Evolutionary conservation across 306 rosid genomes (phyloP), one percentile per base, ranked within the genome.

Genomic region (Erythrophleum fordii): DNA sequence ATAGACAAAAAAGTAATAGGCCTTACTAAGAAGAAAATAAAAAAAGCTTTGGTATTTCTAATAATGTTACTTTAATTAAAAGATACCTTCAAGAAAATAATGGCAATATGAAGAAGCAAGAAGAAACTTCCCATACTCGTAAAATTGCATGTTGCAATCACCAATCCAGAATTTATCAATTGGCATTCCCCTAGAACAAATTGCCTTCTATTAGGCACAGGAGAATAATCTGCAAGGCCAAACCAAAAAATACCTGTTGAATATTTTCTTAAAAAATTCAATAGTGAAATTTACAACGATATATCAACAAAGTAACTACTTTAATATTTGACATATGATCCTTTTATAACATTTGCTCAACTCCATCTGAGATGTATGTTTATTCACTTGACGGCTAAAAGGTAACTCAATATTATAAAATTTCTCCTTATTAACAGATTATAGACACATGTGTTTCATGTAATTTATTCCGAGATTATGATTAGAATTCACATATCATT

Each of bases 191-290:
- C 79, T 44, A 66, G 78, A 56, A 74, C 78, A n/a, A 85, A 74
- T 64, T 73, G 81, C 81, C 91, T 49, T 26, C 62, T 66, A 69
- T 68, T 60, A 75, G 84, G 89, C 90, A 68, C 18, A 62, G 69
- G 58, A 82, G 77, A 83, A 76, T 46, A 75, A 83, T 85, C 89
- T 90, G 92, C 92, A 87, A 55, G 51, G 79, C 84, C 86, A 82
- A 84, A 85, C 64, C 78, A 83, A 86, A 80, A 12, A 55, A 55
- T 49, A 75, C 31, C 29, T 55, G 62, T 77, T 78, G 67, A 79
- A 86, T 69, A 73, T 84, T 59, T 65, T 55, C 75, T 77, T 72
- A 65, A 35, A 48, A 37, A 53, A 74, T 77, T 42, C 72, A 71
- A 72, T 59, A 80, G 71, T 7, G 45, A 10, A 71, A 81, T 69